These are phyloP conservation scores for Lasiosphaeria ovina DNA, from an alignment of 495 filamentous ascomycete species.

Conservation along the genomic window DNA sequence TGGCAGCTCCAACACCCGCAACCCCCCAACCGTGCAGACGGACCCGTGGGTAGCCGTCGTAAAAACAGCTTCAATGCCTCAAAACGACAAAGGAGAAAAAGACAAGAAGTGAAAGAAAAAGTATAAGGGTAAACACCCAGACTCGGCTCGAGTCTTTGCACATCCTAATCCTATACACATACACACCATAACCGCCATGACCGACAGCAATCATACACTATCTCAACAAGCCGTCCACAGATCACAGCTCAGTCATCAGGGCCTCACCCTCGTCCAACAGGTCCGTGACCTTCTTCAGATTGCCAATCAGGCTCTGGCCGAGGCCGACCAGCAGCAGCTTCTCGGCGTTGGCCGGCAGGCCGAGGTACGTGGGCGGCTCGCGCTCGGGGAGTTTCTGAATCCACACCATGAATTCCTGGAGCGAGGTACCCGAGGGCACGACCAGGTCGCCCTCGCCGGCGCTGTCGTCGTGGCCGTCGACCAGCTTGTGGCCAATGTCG, in stretches of 20 bases:
- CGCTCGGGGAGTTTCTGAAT: constrained; percentile 89
- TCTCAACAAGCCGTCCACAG: neutral
- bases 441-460: constrained; percentile 53
- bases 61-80: neutral
- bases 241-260: constrained; percentile 66
- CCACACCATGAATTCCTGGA: constrained; percentile 88
- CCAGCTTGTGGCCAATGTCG: constrained; percentile 86
- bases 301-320: constrained; percentile 78
- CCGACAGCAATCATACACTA: neutral
- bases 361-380: constrained; percentile 96
- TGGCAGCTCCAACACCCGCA: too few relatives aligned
- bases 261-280: constrained; percentile 93
- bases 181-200: neutral
- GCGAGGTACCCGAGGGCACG: constrained; percentile 73
- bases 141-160: neutral
- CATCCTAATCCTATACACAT: neutral
- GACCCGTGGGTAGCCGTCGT: too few relatives aligned
- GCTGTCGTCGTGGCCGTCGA: constrained; percentile 48
- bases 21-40: too few relatives aligned
- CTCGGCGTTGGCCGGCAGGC: constrained; percentile 93
- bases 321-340: constrained; percentile 90
- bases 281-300: constrained; percentile 76
- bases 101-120: neutral
- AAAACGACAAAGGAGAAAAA: constrained; percentile 3
- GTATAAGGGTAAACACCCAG: neutral